Conservation (phyloP, 2,329 filamentous ascomycete genomes). For the Aspergillus costaricaensis region DNA sequence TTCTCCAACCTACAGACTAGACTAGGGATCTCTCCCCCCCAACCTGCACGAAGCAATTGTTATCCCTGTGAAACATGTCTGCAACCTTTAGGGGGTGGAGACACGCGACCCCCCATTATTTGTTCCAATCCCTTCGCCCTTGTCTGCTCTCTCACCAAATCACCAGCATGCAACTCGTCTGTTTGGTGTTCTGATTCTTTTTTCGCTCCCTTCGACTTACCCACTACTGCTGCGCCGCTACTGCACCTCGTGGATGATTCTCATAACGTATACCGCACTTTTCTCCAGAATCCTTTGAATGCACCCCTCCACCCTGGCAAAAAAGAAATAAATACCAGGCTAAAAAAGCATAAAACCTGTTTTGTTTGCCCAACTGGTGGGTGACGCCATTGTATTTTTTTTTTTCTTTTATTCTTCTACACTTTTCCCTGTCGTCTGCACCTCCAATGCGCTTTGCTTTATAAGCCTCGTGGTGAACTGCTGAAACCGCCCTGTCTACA, state of each 20-base stretch:
- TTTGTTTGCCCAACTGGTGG: not conserved
- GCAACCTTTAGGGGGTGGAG: constrained; percentile 22
- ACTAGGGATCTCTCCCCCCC: not conserved
- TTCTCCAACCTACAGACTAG: not conserved
- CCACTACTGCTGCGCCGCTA: not conserved
- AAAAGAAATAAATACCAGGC: not conserved
- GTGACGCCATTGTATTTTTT: not conserved
- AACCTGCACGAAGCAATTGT: constrained; percentile 17
- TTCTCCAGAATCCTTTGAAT: not conserved
- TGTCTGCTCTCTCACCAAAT: constrained; percentile 2
- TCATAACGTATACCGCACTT: not conserved
- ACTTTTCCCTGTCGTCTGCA: not conserved
- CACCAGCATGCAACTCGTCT: not conserved
- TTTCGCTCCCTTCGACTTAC: not conserved
- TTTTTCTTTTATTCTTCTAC: not conserved
- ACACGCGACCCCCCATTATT: constrained; percentile 11
- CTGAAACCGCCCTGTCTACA: not conserved
- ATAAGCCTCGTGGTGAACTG: not conserved
- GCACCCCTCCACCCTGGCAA: not conserved
- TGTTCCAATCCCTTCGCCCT: constrained; percentile 9
- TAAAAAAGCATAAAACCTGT: constrained; percentile 4
- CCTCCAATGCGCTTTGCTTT: not conserved
- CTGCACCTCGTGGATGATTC: not conserved
- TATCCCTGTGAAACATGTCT: constrained; percentile 25
- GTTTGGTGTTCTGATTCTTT: not conserved